Base-by-base conservation (phyloP, 768 basidiomycete species). In the Polyporus arcularius region DNA sequence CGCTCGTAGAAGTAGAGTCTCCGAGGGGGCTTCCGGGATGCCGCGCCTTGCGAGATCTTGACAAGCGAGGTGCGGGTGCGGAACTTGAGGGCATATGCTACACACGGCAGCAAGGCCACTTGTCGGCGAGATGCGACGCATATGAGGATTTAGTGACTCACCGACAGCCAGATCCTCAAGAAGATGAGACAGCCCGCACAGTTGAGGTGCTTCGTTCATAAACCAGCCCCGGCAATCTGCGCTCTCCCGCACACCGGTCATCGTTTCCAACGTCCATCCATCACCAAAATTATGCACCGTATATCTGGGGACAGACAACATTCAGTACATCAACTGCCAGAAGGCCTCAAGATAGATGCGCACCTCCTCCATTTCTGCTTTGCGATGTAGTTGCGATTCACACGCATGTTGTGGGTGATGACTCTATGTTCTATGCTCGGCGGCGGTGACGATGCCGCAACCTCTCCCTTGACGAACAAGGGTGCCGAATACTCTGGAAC, bases 1-100 rank as follows among this genome's bases (percentile, higher is more conserved):
- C 61, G 55, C 51, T 62, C 61, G 51, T 47, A 57, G 39, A 62
- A 62, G 51, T 62, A 62, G 3, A 62, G 55, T 18, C 5, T 35
- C 21, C 18, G 47, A 21, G 49, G 49, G 15, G 43, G 50, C 42
- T 50, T 45, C 26, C 15, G 18, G 12, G 26, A 4, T 14, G 39
- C 32, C 14, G 28, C 8, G 9, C 28, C 4, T 26, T 48, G 43
- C 28, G 45, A 48, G 28, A 40, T 32, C 10, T 35, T 8, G 8
- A 57, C 46, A 26, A 53, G 50, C 50, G 46, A 53, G 3, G 55
- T 47, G 14, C 35, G 18, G 4, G 55, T 62, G 43, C 50, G 56
- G 61, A 62, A 62, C n/a, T n/a, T 30, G 30, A 51, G 49, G 4
- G 49, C 18, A 18, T 51, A 30, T 9, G 30, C 49, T 51, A 16